A percentile compares a stretch with the other conserved stretches of the same genome.
Conservation (phyloP, 768 basidiomycete genomes). For the Hortiboletus flavorubellus region DNA sequence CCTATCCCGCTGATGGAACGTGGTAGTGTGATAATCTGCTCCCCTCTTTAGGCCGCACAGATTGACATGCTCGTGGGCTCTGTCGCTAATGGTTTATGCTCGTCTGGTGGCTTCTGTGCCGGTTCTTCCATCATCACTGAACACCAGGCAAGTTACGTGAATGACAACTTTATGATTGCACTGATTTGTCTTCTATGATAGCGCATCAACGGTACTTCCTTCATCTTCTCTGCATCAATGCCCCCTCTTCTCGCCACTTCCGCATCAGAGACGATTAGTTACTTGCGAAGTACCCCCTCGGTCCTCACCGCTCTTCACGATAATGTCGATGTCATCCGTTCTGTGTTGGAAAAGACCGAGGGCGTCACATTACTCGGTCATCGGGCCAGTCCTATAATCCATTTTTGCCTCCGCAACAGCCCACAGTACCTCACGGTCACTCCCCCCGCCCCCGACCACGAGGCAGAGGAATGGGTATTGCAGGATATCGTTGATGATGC, state of each 20-base stretch:
- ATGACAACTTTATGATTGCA: background rate
- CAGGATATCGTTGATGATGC: slow-evolving; percentile 94
- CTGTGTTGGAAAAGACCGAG: slow-evolving; percentile 76
- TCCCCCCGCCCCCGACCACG: slow-evolving; percentile 45
- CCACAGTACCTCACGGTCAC: slow-evolving; percentile 20
- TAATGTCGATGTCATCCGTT: slow-evolving; percentile 75
- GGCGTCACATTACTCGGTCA: slow-evolving; percentile 84
- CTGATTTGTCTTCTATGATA: slow-evolving; percentile 29
- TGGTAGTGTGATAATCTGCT: background rate
- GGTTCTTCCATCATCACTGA: slow-evolving; percentile 79
- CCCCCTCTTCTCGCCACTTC: slow-evolving; percentile 87
- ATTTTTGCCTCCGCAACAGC: slow-evolving; percentile 59
- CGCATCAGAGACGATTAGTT: slow-evolving; percentile 81
- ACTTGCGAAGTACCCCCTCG: slow-evolving; percentile 71
- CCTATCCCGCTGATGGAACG: background rate
- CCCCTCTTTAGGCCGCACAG: slow-evolving; percentile 59
- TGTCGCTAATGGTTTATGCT: slow-evolving; percentile 75
- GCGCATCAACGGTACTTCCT: slow-evolving; percentile 94
- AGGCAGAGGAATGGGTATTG: slow-evolving; percentile 71
- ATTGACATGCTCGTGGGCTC: slow-evolving; percentile 96
- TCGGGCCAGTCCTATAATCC: slow-evolving; percentile 82
- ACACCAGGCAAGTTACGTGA: slow-evolving; percentile 62
- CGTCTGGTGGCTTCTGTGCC: slow-evolving; percentile 93
- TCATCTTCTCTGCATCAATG: slow-evolving; percentile 95
- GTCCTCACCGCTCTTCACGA: slow-evolving; percentile 76